Evolutionary conservation across 208 protist genomes (phyloP), one percentile per base, ranked within the genome.

Genomic region (Histomonas meleagridis): DNA sequence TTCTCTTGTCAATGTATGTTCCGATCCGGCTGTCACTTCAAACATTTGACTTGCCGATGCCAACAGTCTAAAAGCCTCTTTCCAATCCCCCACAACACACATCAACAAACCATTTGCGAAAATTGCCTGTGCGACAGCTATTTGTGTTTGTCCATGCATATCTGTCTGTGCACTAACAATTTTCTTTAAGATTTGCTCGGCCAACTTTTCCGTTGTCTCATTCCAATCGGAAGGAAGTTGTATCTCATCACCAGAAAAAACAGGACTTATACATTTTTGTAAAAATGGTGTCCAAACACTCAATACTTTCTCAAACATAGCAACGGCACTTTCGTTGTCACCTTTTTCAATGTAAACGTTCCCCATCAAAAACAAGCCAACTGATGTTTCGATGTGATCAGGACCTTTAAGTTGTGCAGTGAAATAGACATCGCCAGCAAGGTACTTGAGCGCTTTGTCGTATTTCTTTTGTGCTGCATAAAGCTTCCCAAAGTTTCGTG

Each of bases 401-500:
- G 90, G 90, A 51, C 90, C 90, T 46, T 70, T 70, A 5, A 51
- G 46, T 38, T 51, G 65, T 1, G 90, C 21, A 35, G 62, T 79
- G 16, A 53, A 78, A n/a, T 78, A 78, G 7, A 91, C 78, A 70
- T 92, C 92, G 7, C 62, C 38, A 32, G 70, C 92, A 35, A 92
- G 51, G 12, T 92, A 72, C 38, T 92, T 70, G 3, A 90, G 18
- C 32, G 92, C 92, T 70, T 92, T 69, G n/a, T 65, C 49, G 23
- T 90, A 69, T 72, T 62, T n/a, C 16, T 38, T 28, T 86, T 92
- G 76, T 14, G 92, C 76, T 28, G 69, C 26, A 43, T 91, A 92
- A 32, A 92, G 35, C 48, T 86, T 92, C 32, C 92, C 92, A 35
- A 92, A 92, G 65, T 91, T 86, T 43, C 92, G 18, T 1, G 49